phyloP scores from a whole-genome alignment of 2,329 filamentous ascomycete genomes.

The Laburnicola sp. region DNA sequence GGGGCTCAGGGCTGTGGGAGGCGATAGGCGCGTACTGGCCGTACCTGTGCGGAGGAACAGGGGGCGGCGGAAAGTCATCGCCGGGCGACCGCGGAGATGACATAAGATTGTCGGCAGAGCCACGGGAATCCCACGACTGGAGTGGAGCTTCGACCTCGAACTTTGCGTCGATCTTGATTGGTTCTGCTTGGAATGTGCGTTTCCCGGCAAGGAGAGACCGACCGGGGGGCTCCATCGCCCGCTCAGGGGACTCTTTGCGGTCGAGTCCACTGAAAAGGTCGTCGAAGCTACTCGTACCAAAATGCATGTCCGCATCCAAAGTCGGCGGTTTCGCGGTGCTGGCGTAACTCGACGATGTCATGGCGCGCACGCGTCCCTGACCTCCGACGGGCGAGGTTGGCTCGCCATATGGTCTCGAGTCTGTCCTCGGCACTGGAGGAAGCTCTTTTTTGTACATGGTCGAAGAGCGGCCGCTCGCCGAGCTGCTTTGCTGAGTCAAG shows the following conservation, averaged over 20 bases:
- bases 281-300: conserved; percentile 50
- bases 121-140: conserved; percentile 57
- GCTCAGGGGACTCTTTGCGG: conserved; percentile 36
- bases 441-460: conserved; percentile 32
- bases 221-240: conserved; percentile 26
- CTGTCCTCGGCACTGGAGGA: conserved; percentile 31
- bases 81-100: conserved; percentile 44
- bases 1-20: conserved; percentile 37
- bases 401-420: conserved; percentile 24
- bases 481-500: conserved; percentile 34
- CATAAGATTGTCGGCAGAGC: conserved; percentile 56
- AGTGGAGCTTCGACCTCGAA: conserved; percentile 53
- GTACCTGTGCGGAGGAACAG: conserved; percentile 40
- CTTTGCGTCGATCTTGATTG: conserved; percentile 51
- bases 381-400: conserved; percentile 7
- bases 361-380: conserved; percentile 38
- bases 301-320: conserved; percentile 48
- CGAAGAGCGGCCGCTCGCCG: conserved; percentile 29
- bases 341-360: conserved; percentile 54
- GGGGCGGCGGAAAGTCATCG: conserved; percentile 37
- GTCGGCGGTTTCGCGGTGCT: conserved; percentile 58
- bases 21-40: conserved; percentile 37
- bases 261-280: conserved; percentile 53
- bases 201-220: conserved; percentile 42
- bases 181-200: conserved; percentile 43